These are phyloP conservation scores for Mycena crocata DNA, from an alignment of 768 basidiomycete species.

Conservation along the genomic window DNA sequence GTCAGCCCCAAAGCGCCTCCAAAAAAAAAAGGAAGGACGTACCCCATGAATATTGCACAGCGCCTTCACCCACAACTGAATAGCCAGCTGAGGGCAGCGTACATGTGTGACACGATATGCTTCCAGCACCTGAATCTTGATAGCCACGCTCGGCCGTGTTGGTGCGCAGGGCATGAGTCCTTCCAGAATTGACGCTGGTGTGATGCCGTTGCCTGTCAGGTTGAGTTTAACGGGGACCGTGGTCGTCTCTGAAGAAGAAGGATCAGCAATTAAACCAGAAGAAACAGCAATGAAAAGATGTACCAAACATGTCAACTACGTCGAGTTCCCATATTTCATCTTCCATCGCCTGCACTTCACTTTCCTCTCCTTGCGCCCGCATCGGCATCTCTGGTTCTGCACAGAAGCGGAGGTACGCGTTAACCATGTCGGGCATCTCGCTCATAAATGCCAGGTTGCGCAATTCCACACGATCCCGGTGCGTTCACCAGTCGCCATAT, in stretches of 20 bases:
- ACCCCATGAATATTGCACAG: constrained; percentile 10
- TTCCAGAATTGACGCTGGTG: not conserved
- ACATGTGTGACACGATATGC: constrained; percentile 21
- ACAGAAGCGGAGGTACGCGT: constrained; percentile 7
- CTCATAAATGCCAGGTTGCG: not conserved
- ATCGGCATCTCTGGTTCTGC: not conserved
- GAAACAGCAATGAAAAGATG: not conserved
- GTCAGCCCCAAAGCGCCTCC: not conserved
- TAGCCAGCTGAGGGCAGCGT: not conserved
- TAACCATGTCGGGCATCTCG: not conserved
- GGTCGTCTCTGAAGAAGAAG: not conserved
- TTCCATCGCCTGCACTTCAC: constrained; percentile 23
- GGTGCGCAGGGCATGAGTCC: constrained; percentile 25
- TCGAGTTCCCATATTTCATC: not conserved
- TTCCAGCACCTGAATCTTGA: constrained; percentile 22
- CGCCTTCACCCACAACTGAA: not conserved
- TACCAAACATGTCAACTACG: not conserved
- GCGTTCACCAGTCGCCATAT: not conserved
- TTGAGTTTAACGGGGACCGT: not conserved
- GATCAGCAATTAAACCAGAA: not conserved
- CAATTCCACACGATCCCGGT: not conserved
- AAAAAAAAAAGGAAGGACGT: not conserved
- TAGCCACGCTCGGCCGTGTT: constrained; percentile 9
- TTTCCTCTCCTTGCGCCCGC: constrained; percentile 2
- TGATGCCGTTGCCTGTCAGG: not conserved